Conservation (phyloP, 805 yeast genomes). For the Metschnikowia baotianmanensis region DNA sequence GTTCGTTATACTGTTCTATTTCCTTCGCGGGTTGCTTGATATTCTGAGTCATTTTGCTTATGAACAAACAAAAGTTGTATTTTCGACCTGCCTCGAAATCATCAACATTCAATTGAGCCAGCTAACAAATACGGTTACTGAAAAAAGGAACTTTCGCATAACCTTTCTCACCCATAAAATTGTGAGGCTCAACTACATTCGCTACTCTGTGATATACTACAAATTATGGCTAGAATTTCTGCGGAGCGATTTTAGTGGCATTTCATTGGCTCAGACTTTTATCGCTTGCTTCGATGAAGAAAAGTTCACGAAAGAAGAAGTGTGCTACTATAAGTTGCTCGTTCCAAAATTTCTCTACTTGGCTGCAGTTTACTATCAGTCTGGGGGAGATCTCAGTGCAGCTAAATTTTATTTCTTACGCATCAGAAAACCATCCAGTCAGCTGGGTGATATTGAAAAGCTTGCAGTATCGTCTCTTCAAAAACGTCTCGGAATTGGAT, state of each 20-base stretch:
- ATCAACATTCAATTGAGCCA: slow-evolving; percentile 10
- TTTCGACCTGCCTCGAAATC: slow-evolving; percentile 31
- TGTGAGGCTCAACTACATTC: slow-evolving; percentile 29
- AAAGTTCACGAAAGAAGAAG: slow-evolving; percentile 38
- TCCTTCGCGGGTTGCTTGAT: slow-evolving; percentile 41
- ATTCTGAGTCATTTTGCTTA: slow-evolving; percentile 35
- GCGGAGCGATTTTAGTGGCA: slow-evolving; percentile 22
- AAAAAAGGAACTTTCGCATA: slow-evolving; percentile 7
- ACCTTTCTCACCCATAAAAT: slow-evolving; percentile 12
- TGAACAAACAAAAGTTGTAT: slow-evolving; percentile 34
- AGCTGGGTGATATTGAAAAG: neutral
- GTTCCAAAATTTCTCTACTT: slow-evolving; percentile 39
- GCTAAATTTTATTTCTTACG: slow-evolving; percentile 41
- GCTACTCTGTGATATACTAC: slow-evolving; percentile 29
- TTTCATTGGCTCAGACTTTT: slow-evolving; percentile 30
- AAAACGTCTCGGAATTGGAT: slow-evolving; percentile 24
- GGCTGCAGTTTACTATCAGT: slow-evolving; percentile 40
- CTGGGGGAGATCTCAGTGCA: slow-evolving; percentile 31
- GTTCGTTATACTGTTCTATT: slow-evolving; percentile 39
- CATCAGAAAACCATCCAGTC: slow-evolving; percentile 22
- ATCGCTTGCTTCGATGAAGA: slow-evolving; percentile 36
- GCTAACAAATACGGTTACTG: slow-evolving; percentile 4
- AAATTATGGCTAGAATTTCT: slow-evolving; percentile 37
- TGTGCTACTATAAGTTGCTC: slow-evolving; percentile 33
- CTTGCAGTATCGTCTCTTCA: slow-evolving; percentile 7